A percentile compares a stretch with the other conserved stretches of the same genome.
Evolutionary conservation across 1,139 yeast genomes (phyloP).

Genomic region (Debaryomyces singareniensis): DNA sequence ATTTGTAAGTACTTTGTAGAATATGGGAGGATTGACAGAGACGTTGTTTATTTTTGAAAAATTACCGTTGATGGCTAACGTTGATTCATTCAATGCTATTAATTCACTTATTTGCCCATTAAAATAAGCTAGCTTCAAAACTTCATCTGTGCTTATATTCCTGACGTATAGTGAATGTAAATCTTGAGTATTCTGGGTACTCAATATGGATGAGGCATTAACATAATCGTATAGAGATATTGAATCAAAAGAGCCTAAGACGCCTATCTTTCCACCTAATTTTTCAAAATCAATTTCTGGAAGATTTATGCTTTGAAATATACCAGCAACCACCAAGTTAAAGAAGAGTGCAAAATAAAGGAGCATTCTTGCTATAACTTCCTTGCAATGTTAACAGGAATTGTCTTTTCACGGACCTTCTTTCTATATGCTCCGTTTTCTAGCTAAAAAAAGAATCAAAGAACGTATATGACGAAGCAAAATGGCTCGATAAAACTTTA

Average conservation of each 20-base stretch:
- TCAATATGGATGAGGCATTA: conserved; percentile 37
- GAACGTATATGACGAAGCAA: no score
- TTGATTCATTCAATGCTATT: conserved; percentile 18
- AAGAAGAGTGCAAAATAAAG: conserved; percentile 1
- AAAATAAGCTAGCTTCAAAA: conserved; percentile 22
- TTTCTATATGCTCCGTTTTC: no score
- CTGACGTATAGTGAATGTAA: conserved; percentile 21
- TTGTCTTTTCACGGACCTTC: no score
- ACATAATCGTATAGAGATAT: conserved; percentile 49
- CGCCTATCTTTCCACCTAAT: conserved; percentile 42
- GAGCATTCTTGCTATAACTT: no score
- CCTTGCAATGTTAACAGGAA: no score
- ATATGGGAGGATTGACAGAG: conserved; percentile 44
- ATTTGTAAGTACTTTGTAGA: conserved; percentile 45
- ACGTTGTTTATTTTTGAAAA: conserved; percentile 27
- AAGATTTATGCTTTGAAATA: conserved; percentile 12
- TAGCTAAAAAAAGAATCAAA: no score
- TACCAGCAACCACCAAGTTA: conserved; percentile 2
- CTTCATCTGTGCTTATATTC: conserved; percentile 22
- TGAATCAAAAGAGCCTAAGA: conserved; percentile 63
- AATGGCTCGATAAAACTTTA: no score
- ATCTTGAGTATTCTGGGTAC: conserved; percentile 6
- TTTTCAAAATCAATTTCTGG: conserved; percentile 27
- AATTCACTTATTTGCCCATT: conserved; percentile 31
- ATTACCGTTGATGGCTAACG: conserved; percentile 42